Evolutionary conservation across 2,329 filamentous ascomycete genomes (phyloP), one percentile per base, ranked within the genome.

Genomic region (Sphaceloma murrayae): DNA sequence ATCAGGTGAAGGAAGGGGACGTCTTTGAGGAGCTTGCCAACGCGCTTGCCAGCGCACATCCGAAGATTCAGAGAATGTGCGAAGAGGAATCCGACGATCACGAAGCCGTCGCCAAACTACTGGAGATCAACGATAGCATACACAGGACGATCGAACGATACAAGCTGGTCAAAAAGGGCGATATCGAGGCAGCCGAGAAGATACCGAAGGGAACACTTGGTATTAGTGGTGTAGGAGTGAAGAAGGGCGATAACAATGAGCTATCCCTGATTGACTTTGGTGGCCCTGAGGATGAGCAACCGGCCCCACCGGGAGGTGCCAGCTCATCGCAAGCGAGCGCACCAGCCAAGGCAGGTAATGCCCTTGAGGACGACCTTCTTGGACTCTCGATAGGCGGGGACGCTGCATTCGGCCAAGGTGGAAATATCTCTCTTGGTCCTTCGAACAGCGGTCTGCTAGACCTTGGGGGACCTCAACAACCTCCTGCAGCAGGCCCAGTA

Each of bases 1-100:
- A 95, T 55, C 76, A 74, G 47, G 82, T 96, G 52, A 69, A 71
- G 29, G 75, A 81, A 52, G 78, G 77, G 17, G 78, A 82, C 60
- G 77, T 81, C 14, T 82, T 80, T 52, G 76, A 81, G 70, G 91
- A 98, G 69, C 74, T 98, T 44, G 88, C 88, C 4, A 81, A 83
- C 51, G 80, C 91, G 7, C 72, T 98, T 34, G 85, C 86, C 61
- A 95, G 83, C 58, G 91, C 91, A 2, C 91, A 98, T 57, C 91
- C 91, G 6, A 98, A 98, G 68, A 96, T 98, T 52, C 89, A 96
- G 61, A 95, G 86, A 67, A 98, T 98, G 89, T 96, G 89, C 58
- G 89, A 96, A 63, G 91, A 98, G 63, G 91, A 98, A 59, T 95
- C 88, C 8, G 89, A 96, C 49, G 91, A 98, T 58, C 80, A 87